These are phyloP conservation scores for Sporothrix variecibatus DNA, from an alignment of 2,329 filamentous ascomycete species.

Conservation along the genomic window DNA sequence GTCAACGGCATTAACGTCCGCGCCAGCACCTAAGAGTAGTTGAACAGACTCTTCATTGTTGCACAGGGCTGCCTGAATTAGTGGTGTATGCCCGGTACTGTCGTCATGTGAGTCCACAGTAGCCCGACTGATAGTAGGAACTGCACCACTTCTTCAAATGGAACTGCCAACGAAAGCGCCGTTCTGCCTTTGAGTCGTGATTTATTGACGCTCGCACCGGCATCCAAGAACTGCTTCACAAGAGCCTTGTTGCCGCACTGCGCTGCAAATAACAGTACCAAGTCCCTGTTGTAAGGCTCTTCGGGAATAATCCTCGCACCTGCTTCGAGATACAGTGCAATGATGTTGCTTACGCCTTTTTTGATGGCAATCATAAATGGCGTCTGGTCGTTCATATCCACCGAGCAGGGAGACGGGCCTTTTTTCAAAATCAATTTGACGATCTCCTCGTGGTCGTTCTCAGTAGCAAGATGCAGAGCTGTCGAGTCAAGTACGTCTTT, in stretches of 20 bases:
- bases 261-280: neutral
- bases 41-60: too few relatives aligned
- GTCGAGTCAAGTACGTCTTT: neutral
- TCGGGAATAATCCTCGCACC: neutral
- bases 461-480: neutral
- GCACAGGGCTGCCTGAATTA: neutral
- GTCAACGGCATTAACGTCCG: conserved; percentile 19
- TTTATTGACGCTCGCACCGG: neutral
- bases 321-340: neutral
- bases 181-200: neutral
- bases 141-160: neutral
- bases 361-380: neutral
- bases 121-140: neutral
- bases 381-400: neutral
- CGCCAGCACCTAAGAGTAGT: neutral
- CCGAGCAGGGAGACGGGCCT: neutral
- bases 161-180: neutral
- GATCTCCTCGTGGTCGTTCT: neutral
- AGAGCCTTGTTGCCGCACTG: neutral
- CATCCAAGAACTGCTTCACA: neutral
- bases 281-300: neutral
- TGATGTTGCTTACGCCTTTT: neutral
- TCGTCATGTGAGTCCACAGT: neutral
- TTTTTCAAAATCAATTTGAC: neutral
- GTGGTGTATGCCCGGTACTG: neutral